Conservation (phyloP, 2,329 filamentous ascomycete species). For the Conoideocrella luteorostrata region DNA sequence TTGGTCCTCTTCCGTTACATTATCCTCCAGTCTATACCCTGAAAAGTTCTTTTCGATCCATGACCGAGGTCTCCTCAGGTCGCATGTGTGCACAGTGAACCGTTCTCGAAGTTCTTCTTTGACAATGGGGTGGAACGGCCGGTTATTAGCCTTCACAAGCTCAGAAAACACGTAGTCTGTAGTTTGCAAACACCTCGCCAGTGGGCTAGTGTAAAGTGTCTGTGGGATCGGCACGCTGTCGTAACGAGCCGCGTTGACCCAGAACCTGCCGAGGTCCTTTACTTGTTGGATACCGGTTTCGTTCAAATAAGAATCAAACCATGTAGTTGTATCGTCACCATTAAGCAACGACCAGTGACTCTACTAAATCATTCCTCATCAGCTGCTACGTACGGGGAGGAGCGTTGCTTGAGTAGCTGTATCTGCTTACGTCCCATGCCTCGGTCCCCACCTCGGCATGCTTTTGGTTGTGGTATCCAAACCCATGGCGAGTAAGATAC, state of each 20-base stretch:
- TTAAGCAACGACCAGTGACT: slow-evolving; percentile 32
- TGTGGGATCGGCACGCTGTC: slow-evolving; percentile 47
- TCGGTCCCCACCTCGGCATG: slow-evolving; percentile 50
- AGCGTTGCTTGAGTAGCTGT: no score
- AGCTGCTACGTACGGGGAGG: background rate
- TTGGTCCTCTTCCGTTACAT: slow-evolving; percentile 48
- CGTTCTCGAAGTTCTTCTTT: slow-evolving; percentile 55
- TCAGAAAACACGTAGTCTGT: slow-evolving; percentile 43
- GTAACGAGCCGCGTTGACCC: slow-evolving; percentile 35
- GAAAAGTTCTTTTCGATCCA: slow-evolving; percentile 46
- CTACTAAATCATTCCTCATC: no score
- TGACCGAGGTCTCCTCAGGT: slow-evolving; percentile 42
- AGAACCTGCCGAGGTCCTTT: slow-evolving; percentile 42
- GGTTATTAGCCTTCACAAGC: slow-evolving; percentile 28
- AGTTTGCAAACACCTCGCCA: slow-evolving; percentile 53
- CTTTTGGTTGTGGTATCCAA: slow-evolving; percentile 43
- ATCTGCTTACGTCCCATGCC: slow-evolving; percentile 48
- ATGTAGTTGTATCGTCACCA: slow-evolving; percentile 30
- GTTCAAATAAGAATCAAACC: slow-evolving; percentile 44
- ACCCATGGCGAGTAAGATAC: slow-evolving; percentile 49
- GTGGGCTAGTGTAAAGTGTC: slow-evolving; percentile 50
- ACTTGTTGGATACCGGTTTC: slow-evolving; percentile 48
- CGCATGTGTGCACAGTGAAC: slow-evolving; percentile 56
- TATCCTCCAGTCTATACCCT: slow-evolving; percentile 43
- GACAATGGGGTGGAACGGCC: slow-evolving; percentile 42